Evolutionary conservation across 2,329 filamentous ascomycete species (phyloP).

Genomic region (Penicillium freii): DNA sequence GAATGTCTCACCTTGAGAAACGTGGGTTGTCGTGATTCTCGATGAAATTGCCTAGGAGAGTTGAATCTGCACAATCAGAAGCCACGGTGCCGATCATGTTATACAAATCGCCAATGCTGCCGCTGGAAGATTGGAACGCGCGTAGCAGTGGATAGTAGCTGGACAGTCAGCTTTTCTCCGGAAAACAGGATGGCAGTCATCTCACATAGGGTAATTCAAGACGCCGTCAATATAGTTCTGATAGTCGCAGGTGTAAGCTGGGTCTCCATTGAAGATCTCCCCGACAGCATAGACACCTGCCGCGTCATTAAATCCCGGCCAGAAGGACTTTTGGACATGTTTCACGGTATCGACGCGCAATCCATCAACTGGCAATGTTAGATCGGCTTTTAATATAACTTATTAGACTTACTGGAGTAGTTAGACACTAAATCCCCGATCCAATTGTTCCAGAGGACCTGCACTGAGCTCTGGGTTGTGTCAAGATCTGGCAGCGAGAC

Average conservation of each 20-base stretch:
- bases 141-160: slow-evolving; percentile 40
- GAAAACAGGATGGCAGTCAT: not conserved
- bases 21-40: slow-evolving; percentile 63
- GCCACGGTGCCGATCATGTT: slow-evolving; percentile 37
- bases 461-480: slow-evolving; percentile 53
- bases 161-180: slow-evolving; percentile 51
- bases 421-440: slow-evolving; percentile 56
- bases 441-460: slow-evolving; percentile 57
- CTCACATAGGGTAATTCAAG: slow-evolving; percentile 49
- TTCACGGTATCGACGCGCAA: slow-evolving; percentile 54
- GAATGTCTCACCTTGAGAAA: slow-evolving; percentile 42
- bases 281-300: slow-evolving; percentile 50
- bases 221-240: slow-evolving; percentile 48
- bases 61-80: slow-evolving; percentile 43
- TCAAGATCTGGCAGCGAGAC: slow-evolving; percentile 62
- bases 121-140: slow-evolving; percentile 35
- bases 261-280: slow-evolving; percentile 46
- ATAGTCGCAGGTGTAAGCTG: slow-evolving; percentile 44
- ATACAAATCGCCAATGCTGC: slow-evolving; percentile 37
- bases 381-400: not conserved
- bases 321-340: slow-evolving; percentile 50
- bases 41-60: slow-evolving; percentile 54
- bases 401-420: slow-evolving; percentile 55
- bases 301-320: slow-evolving; percentile 40
- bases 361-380: slow-evolving; percentile 44